A percentile compares a stretch with the other conserved stretches of the same genome.
Evolutionary conservation across 1,139 yeast species (phyloP).

Genomic region (Geotrichum cucujoidarum): DNA sequence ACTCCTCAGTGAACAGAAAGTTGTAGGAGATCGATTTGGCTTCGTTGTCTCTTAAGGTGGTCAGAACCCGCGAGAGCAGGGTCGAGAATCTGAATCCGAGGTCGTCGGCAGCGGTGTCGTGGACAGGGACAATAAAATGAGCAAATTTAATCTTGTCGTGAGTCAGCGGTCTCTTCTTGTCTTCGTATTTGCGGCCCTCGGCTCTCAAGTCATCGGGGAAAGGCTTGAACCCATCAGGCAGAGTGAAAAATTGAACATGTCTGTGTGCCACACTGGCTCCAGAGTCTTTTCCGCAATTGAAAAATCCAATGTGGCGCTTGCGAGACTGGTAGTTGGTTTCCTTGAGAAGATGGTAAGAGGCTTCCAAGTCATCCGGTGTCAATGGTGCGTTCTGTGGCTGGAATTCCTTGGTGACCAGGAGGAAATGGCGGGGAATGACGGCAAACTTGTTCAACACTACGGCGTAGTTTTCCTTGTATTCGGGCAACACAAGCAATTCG

Average conservation of each 20-base stretch:
- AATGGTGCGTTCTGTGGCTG: conserved; percentile 69
- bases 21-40: conserved; percentile 52
- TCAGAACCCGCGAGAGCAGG: conserved; percentile 64
- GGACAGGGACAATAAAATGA: conserved; percentile 70
- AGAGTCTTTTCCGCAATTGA: conserved; percentile 78
- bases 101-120: conserved; percentile 45
- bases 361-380: conserved; percentile 59
- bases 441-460: conserved; percentile 83
- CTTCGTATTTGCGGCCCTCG: conserved; percentile 41
- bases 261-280: conserved; percentile 95
- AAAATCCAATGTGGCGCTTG: conserved; percentile 64
- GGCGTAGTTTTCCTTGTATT: conserved; percentile 53
- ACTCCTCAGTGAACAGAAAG: conserved; percentile 69
- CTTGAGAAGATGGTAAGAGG: conserved; percentile 51
- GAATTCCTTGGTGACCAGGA: conserved; percentile 70
- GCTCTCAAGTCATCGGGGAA: conserved; percentile 55
- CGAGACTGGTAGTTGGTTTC: conserved; percentile 37
- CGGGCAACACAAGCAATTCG: conserved; percentile 56
- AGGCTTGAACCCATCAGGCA: conserved; percentile 54
- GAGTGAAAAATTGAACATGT: conserved; percentile 77
- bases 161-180: conserved; percentile 53
- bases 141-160: conserved; percentile 67
- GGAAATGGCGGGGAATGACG: conserved; percentile 69
- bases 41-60: conserved; percentile 45
- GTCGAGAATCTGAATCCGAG: conserved; percentile 64